Percentiles rank a stretch among this genome's conserved stretches.
Conservation (phyloP, 2,329 filamentous ascomycete genomes). For the Cercospora sp. region DNA sequence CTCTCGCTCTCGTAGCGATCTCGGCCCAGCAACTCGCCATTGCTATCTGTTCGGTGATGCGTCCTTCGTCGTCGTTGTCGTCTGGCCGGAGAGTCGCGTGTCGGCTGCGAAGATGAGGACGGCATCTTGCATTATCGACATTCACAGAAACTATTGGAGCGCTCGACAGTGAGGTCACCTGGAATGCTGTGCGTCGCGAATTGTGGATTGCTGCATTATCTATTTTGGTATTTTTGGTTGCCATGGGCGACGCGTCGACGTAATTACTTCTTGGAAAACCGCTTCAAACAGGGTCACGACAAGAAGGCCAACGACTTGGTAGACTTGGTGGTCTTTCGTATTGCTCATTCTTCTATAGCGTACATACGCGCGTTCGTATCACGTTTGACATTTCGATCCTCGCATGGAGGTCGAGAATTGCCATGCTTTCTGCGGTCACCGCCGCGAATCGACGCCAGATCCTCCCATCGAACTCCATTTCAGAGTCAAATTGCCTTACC, state of each 20-base stretch:
- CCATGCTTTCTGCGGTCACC: constrained; percentile 1
- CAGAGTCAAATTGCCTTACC: background rate
- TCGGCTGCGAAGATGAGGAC: constrained; percentile 9
- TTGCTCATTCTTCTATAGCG: background rate
- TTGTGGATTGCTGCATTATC: constrained; percentile 58
- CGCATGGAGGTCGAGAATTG: background rate
- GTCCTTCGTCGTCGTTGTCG: constrained; percentile 36
- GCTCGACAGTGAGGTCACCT: background rate
- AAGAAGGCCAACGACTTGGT: background rate
- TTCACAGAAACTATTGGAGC: background rate
- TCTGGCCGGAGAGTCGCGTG: constrained; percentile 33
- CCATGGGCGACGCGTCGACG: constrained; percentile 54
- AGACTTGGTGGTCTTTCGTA: background rate
- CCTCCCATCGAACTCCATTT: background rate
- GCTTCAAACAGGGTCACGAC: background rate
- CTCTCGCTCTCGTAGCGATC: constrained; percentile 17
- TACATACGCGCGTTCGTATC: background rate
- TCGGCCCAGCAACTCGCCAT: constrained; percentile 32
- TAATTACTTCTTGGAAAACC: background rate
- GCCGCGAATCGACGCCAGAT: background rate
- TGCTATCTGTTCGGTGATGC: constrained; percentile 40
- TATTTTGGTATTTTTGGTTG: constrained; percentile 79
- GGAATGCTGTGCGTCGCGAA: constrained; percentile 15
- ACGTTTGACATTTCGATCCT: background rate
- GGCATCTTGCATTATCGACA: constrained; percentile 6